Conservation (phyloP, 306 rosid species). For the Clitoria ternatea region DNA sequence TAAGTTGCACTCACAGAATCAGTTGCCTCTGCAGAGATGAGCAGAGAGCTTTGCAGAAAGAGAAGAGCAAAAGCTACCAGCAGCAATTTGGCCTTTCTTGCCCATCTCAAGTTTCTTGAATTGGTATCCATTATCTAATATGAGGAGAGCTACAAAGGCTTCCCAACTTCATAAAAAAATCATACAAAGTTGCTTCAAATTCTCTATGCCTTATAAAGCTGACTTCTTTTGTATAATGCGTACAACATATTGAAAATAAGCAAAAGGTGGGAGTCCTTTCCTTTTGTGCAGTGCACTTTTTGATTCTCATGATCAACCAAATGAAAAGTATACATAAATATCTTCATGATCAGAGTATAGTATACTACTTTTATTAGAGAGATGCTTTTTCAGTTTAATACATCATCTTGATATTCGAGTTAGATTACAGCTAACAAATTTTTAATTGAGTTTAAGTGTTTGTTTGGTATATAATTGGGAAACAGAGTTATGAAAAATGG, state of each 20-base stretch:
- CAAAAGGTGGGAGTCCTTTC: constrained; percentile 28
- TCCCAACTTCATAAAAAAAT: constrained; percentile 10
- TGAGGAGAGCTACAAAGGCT: constrained; percentile 17
- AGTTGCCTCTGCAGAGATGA: constrained; percentile 37
- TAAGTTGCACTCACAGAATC: constrained; percentile 43
- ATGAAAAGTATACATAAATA: constrained; percentile 32
- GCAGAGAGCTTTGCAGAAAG: constrained; percentile 40
- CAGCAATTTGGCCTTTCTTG: constrained; percentile 34
- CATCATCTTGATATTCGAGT: no score
- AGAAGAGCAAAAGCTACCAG: constrained; percentile 39
- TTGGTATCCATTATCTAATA: constrained; percentile 35
- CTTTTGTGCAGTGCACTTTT: constrained; percentile 31
- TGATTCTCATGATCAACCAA: constrained; percentile 12
- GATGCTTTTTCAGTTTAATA: no score
- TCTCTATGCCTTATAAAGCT: constrained; percentile 20
- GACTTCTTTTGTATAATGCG: constrained; percentile 7
- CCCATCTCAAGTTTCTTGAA: constrained; percentile 37
- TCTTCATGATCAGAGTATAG: constrained; percentile 4
- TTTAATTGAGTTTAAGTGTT: no score
- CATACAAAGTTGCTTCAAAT: constrained; percentile 5
- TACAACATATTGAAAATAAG: constrained; percentile 12
- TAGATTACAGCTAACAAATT: no score
- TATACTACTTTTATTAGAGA: constrained; percentile 11
- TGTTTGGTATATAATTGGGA: no score
- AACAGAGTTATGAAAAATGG: no score